Evolutionary conservation across 805 yeast genomes (phyloP).

Genomic region (Schizosaccharomyces lindneri): DNA sequence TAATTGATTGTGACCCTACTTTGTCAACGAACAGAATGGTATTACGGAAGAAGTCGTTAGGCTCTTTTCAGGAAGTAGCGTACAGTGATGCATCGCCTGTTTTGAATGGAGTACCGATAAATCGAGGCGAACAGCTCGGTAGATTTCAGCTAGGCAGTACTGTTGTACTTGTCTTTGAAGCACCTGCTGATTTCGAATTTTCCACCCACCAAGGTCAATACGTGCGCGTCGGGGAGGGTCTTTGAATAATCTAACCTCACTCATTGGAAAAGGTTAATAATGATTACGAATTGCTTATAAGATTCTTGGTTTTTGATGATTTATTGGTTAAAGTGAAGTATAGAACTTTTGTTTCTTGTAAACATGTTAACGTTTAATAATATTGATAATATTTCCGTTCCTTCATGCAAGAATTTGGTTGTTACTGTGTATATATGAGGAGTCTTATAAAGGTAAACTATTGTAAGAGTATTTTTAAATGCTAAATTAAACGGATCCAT

Average conservation of each 20-base stretch:
- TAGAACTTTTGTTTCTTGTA: not conserved
- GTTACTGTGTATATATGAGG: too few species aligned
- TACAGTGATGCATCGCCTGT: conserved; percentile 53
- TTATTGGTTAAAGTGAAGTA: not conserved
- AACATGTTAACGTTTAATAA: not conserved
- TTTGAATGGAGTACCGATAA: conserved; percentile 67
- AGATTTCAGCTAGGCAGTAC: conserved; percentile 92
- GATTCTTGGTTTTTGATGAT: not conserved
- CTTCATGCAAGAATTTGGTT: not conserved
- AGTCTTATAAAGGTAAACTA: too few species aligned
- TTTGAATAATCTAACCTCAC: conserved; percentile 11
- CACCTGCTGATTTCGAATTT: conserved; percentile 60
- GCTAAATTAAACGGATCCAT: too few species aligned
- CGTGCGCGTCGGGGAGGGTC: conserved; percentile 62
- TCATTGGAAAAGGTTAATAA: not conserved
- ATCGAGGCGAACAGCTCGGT: conserved; percentile 87
- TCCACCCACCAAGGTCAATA: conserved; percentile 41
- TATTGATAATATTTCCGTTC: not conserved
- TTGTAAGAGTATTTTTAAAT: too few species aligned
- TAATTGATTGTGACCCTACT: conserved; percentile 73
- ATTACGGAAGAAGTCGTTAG: not conserved
- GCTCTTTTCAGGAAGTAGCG: conserved; percentile 75
- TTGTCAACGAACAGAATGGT: conserved; percentile 50
- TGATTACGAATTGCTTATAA: not conserved
- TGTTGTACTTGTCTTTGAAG: conserved; percentile 90